Evolutionary conservation across 495 filamentous ascomycete genomes (phyloP), one percentile per base, ranked within the genome.

Genomic region (Emericellopsis terricola): DNA sequence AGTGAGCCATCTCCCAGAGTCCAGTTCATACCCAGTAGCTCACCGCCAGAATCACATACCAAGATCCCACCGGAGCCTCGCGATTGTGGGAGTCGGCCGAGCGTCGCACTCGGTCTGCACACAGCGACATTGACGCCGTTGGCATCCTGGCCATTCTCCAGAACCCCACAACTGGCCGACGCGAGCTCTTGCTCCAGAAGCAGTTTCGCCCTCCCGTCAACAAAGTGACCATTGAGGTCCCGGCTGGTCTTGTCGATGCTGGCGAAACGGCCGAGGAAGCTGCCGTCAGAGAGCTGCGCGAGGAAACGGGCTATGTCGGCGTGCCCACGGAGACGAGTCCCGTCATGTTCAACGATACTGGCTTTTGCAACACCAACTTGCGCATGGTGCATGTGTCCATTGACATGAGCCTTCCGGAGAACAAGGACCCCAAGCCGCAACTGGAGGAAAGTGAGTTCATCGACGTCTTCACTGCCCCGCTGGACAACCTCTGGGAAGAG

Each of bases 361-460:
- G 83, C 11, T 87, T 93, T 57, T 87, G 81, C 53, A 91, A 86
- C 47, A 86, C 84, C 18, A 93, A 87, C 50, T 62, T 84, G 15
- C 70, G 74, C 29, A 77, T 93, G 64, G 72, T 92, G 13, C 79
- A 87, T 43, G 73, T 92, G 11, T 71, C 62, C 3, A 67, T 93
- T 37, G 81, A 93, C 52, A 73, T 81, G 65, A 68, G 56, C 9
- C 50, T 71, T 8, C 69, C 76, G 0, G 73, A 71, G 35, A 83
- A 87, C 42, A 57, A 68, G 40, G 55, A 72, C 30, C 70, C 72
- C 38, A 62, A 75, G 37, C 77, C 81, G 2, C 60, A 84, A 41
- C 62, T 92, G 2, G 84, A 93, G 38, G 83, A 89, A 28, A 79
- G 79, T 46, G 84, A 92, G 48, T 89, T 89, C 50, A 93, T 93